Base-by-base conservation (phyloP, 306 rosid genomes). In the Castanea sativa region DNA sequence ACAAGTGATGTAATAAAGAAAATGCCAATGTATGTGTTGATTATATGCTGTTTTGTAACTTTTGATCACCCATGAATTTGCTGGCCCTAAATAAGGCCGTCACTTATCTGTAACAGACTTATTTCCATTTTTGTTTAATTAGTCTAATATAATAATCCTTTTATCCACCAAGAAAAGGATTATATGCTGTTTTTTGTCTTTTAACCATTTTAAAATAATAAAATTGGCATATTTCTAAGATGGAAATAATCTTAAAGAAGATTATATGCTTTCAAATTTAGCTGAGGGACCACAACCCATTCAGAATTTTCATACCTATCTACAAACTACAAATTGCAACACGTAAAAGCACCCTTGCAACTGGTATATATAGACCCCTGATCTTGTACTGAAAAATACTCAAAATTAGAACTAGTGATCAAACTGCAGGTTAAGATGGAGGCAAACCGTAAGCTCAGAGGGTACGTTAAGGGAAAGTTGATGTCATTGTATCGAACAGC, bases 391-490 rank as follows among this genome's bases (percentile, higher is more conserved):
- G 45, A 8, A n/a, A 81, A 69, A 61, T 33, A 82, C 80, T 30
- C 73, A 69, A 30, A 74, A 56, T 59, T 43, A 61, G 69, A 52
- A 25, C n/a, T 73, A 16, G 33, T 61, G 25, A 14, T 19, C 23
- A 72, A 77, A 73, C 71, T 12, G 7, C 18, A 25, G 58, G 52
- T 51, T n/a, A 82, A 85, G 71, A 90, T 92, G 96, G 94, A 91
- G 21, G 81, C 87, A 38, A 84, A 80, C 78, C 81, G 92, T 13
- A 90, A 86, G 84, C 76, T 89, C 32, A 79, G 89, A 91, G 94
- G 92, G 16, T 51, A 85, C 71, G 78, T 86, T 74, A 94, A 86
- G 85, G 94, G 87, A 21, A 91, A 86, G 79, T 43, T 88, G 33
- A 75, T 84, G 75, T 83, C 94, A 12, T 90, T 91, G 85, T 76